These are phyloP conservation scores for Exophiala lecanii-corni DNA, from an alignment of 2,329 filamentous ascomycete species.

Conservation along the genomic window DNA sequence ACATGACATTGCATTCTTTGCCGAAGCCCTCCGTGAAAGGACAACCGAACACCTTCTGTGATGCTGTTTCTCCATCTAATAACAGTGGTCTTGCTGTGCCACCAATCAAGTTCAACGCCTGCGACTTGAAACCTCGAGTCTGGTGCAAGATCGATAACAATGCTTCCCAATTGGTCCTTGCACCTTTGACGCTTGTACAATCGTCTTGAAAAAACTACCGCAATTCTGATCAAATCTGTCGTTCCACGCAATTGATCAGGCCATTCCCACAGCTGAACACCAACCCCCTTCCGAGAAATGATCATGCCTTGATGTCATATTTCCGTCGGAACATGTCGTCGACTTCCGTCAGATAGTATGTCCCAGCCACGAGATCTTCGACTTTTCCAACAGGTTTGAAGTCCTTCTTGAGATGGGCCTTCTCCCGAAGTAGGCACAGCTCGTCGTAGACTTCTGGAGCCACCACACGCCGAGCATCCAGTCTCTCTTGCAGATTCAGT, in stretches of 20 bases:
- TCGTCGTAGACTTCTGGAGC: conserved; percentile 69
- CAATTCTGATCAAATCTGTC: too few species aligned
- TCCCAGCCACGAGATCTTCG: conserved; percentile 61
- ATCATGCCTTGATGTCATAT: conserved; percentile 70
- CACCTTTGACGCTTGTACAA: too few species aligned
- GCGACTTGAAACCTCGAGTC: conserved; percentile 16
- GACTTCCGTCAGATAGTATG: conserved; percentile 75
- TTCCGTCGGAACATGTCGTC: conserved; percentile 82
- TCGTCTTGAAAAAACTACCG: too few species aligned
- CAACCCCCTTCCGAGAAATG: too few species aligned
- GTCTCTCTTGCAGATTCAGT: conserved; percentile 64
- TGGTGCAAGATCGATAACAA: conserved; percentile 17
- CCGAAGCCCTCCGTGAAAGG: neutral
- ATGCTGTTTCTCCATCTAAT: conserved; percentile 10
- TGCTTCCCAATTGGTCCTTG: neutral
- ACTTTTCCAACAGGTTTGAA: conserved; percentile 65
- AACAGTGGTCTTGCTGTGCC: conserved; percentile 9
- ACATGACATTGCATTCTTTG: conserved; percentile 11
- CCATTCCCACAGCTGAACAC: too few species aligned
- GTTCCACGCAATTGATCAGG: too few species aligned
- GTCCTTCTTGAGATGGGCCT: conserved; percentile 77
- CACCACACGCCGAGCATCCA: conserved; percentile 62
- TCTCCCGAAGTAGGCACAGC: conserved; percentile 77
- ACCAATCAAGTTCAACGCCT: conserved; percentile 19
- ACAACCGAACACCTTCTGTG: conserved; percentile 9